Base-by-base conservation (phyloP, 768 basidiomycete species). In the Amanita pallidorosea region DNA sequence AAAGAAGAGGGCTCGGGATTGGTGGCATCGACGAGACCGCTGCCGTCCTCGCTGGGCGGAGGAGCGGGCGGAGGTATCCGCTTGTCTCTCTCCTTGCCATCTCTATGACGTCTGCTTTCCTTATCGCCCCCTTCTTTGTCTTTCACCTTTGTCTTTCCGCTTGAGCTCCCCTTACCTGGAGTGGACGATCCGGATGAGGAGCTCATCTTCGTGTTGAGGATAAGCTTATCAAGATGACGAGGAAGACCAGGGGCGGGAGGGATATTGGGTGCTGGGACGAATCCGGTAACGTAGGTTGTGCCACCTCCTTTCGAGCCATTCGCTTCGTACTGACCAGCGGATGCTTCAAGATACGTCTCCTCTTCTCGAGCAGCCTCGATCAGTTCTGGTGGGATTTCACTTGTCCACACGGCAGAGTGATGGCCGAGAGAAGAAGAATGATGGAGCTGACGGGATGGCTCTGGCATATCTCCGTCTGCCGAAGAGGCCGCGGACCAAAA, bases 141-240 rank as follows among this genome's bases (percentile, higher is more conserved):
- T 29, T 33, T 45, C 20, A 35, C 41, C 41, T 52, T 66, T 65
- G 43, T 59, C 57, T 38, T 65, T 58, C 53, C 63, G 22, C 56
- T 55, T 31, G 52, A 29, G 15, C 45, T 37, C 13, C 23, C 45
- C 20, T 46, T 53, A 9, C 52, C 45, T 8, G 52, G 29, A 27
- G 35, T 42, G 22, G 52, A 15, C 7, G 45, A 7, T 50, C 44
- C 57, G 50, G 55, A 67, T 54, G 58, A 62, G 49, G 55, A 54
- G 20, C 55, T 65, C 38, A 67, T 67, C 54, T 66, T 56, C 57
- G 73, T 60, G 59, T 98, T 98, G 54, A 99, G 67, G 52, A 97
- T 96, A 45, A 96, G 82, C 60, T 92, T 93, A 61, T 98, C 94
- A 37, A 99, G 71, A 60, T 97, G 91, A 1, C 93, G 71, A 0